These are phyloP conservation scores for Fusarium sp. DNA, from an alignment of 2,329 filamentous ascomycete genomes.

Conservation along the genomic window DNA sequence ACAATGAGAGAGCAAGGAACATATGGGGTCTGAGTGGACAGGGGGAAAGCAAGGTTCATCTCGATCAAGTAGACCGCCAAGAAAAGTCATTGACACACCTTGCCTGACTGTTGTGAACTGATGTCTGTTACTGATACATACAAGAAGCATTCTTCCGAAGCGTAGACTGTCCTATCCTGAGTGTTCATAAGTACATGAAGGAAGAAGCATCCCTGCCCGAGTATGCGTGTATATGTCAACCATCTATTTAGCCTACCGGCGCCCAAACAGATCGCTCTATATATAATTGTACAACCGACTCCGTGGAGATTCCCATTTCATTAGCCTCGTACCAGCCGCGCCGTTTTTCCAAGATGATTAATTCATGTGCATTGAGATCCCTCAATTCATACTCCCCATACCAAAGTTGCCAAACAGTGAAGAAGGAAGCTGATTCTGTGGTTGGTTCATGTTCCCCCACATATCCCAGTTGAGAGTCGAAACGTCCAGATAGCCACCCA, in stretches of 20 bases:
- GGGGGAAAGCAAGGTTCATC: background rate
- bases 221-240: conserved; percentile 5
- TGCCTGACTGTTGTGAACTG: background rate
- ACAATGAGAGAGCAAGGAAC: background rate
- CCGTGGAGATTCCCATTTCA: conserved; percentile 33
- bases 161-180: background rate
- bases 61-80: background rate
- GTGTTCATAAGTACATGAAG: conserved; percentile 23
- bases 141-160: background rate
- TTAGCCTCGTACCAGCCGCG: conserved; percentile 15
- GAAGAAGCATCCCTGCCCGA: conserved; percentile 9
- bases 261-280: conserved; percentile 33
- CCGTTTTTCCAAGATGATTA: conserved; percentile 9
- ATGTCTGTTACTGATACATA: background rate
- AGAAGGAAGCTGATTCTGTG: conserved; percentile 45
- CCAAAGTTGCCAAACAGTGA: conserved; percentile 49
- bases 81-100: background rate
- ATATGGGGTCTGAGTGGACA: background rate
- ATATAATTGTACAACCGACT: conserved; percentile 36
- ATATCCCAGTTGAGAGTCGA: conserved; percentile 61
- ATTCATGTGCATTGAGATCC: background rate
- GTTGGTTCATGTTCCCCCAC: conserved; percentile 50
- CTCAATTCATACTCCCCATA: conserved; percentile 41
- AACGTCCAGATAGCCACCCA: conserved; percentile 59
- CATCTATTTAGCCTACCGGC: conserved; percentile 28